Base-by-base conservation (phyloP, 306 rosid species). In the Vicia villosa region DNA sequence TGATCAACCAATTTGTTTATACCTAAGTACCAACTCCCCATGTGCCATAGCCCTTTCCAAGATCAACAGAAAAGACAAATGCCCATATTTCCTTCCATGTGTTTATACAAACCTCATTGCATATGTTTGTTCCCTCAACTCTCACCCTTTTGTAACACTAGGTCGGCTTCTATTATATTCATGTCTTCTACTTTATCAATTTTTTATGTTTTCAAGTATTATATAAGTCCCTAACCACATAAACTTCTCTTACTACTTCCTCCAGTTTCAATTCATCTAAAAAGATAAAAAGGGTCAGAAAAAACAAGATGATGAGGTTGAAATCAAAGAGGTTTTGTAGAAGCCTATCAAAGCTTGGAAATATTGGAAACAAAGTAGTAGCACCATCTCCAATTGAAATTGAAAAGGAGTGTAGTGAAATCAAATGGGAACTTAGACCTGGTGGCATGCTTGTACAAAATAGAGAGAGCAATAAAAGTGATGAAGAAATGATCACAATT, bases 381-480 rank as follows among this genome's bases (percentile, higher is more conserved):
- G 46, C 79, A 66, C 14, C 73, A 66, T 36, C 73, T 22, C 15
- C 72, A 46, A 61, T 28, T n/a, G 74, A 77, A 62, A 78, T 28
- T 17, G 74, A 77, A 62, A 78, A 79, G 55, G 80, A 70, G 4
- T 38, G 80, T 8, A 16, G 75, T 28, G 91, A 94, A 66, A 87
- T 91, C 82, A 86, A 94, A 74, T 94, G 99, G 99, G 99, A 94
- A 70, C 87, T 87, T 32, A 79, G 99, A 28, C 97, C 99, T 1
- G 97, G 99, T 43, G 99, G 99, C 63, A 94, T 94, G 99, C 96
- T 94, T 17, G 99, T 94, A n/a, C 99, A 94, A 45, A 91, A 78
- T 36, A 91, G 99, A 63, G 99, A 88, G 76, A 75, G 46, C 22
- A 63, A 42, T 30, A 80, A 74, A 65, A 74, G 74, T 47, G 55